Conservation (phyloP, 208 protist species). For the Crithidia expoeki region DNA sequence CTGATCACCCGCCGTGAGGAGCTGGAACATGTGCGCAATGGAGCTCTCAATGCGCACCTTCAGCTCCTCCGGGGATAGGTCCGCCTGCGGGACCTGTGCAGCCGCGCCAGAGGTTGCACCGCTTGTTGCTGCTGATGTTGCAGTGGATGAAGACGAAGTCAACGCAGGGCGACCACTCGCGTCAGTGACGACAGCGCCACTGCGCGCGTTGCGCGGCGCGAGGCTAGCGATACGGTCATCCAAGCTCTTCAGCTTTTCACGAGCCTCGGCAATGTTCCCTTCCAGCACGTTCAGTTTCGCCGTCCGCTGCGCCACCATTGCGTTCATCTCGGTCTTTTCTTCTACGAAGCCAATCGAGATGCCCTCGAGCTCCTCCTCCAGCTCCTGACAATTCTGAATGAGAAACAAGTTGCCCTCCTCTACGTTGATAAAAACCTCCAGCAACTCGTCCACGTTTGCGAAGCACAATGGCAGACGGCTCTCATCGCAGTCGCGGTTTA, state of each 20-base stretch:
- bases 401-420: slow-evolving; percentile 97
- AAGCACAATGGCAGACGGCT: slow-evolving; percentile 94
- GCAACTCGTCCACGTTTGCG: slow-evolving; percentile 87
- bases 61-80: slow-evolving; percentile 66
- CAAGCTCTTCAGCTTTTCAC: slow-evolving; percentile 75
- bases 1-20: slow-evolving; percentile 56
- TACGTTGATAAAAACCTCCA: slow-evolving; percentile 95
- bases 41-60: slow-evolving; percentile 69
- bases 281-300: slow-evolving; percentile 86
- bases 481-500: slow-evolving; percentile 72
- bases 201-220: slow-evolving; percentile 37
- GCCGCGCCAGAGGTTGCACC: not conserved
- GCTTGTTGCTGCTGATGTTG: not conserved
- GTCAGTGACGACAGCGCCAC: not conserved
- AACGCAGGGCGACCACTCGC: not conserved
- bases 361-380: slow-evolving; percentile 94
- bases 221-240: slow-evolving; percentile 63
- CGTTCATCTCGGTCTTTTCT: slow-evolving; percentile 87
- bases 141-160: not conserved
- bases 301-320: slow-evolving; percentile 82
- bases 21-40: slow-evolving; percentile 72
- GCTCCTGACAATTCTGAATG: slow-evolving; percentile 96
- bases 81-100: not conserved
- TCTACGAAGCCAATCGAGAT: slow-evolving; percentile 83
- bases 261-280: slow-evolving; percentile 74